Base-by-base conservation (phyloP, 805 yeast genomes). In the Ogataea nakhonphanomensis region DNA sequence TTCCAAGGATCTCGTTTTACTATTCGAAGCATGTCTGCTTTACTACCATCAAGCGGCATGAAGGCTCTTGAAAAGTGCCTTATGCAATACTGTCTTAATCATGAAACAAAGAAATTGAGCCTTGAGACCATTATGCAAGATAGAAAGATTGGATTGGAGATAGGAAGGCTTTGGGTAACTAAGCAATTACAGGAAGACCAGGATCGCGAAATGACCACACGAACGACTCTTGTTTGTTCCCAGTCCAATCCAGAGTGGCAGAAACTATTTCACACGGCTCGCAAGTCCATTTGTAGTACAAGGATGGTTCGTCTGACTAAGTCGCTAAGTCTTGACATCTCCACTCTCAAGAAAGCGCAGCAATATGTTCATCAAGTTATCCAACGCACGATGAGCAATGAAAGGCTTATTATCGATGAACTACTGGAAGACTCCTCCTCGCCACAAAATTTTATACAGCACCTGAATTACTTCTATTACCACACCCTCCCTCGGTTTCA, bases 191-290 rank as follows among this genome's bases (percentile, higher is more conserved):
- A 17, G 20, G 20, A 17, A 17, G 3, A 3, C 20, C 20, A 17
- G 20, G 20, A 17, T 17, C 20, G 20, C 20, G 20, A 17, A 4
- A 4, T 5, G 20, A 17, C 20, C 5, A 17, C 20, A 17, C 20
- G 5, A 17, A 17, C 5, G 20, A 17, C 20, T 17, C 20, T 17
- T 17, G 5, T 17, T 17, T 17, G 20, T 17, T 17, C 20, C 20
- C 3, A 17, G 20, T 3, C 20, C 20, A 17, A 17, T 17, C 20
- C 20, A 17, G 20, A 17, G 20, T 17, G 20, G 20, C 20, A 52
- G 33, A 45, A 42, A 10, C 42, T 53, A n/a, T 61, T 64, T 41
- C 61, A 61, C 28, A 38, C 39, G 1, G 44, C 58, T 2, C 43
- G 65, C 17, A 59, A 55, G 31, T 35, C 37, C 5, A 36, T 64